These are phyloP conservation scores for Takakia lepidozioides DNA, from an alignment of 225 moss, liverwort and hornwort species.

Conservation along the genomic window DNA sequence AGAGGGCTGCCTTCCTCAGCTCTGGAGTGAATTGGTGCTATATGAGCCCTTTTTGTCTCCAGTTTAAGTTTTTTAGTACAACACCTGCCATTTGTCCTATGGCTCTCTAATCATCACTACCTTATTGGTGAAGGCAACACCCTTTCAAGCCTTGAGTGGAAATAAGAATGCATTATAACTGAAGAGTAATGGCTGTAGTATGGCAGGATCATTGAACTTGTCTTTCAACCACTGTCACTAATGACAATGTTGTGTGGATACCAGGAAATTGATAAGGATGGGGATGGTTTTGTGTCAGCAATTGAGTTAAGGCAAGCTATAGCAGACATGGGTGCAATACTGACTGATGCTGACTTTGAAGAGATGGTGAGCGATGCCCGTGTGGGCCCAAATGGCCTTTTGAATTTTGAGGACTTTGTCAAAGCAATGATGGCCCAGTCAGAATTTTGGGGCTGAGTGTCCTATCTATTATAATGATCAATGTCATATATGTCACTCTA, in stretches of 20 bases:
- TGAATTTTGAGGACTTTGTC: slow-evolving; percentile 9
- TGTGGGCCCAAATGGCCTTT: background rate
- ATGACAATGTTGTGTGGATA: background rate
- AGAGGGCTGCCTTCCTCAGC: no score
- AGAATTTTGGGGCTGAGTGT: slow-evolving; percentile 10
- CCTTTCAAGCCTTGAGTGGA: no score
- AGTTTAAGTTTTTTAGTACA: no score
- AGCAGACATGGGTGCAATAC: slow-evolving; percentile 2
- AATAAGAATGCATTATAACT: background rate
- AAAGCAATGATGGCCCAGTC: slow-evolving; percentile 12
- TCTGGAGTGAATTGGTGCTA: no score
- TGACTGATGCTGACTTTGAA: slow-evolving; percentile 8
- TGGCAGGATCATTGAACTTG: no score
- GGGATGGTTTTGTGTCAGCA: slow-evolving; percentile 6
- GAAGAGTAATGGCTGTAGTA: background rate
- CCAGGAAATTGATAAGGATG: slow-evolving; percentile 8
- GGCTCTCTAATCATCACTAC: no score
- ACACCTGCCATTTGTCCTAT: background rate
- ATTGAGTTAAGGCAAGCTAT: slow-evolving; percentile 4
- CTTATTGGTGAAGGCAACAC: no score
- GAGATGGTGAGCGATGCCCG: slow-evolving; percentile 5
- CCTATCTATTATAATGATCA: no score
- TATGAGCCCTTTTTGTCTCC: no score
- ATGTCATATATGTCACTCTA: no score
- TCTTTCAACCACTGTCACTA: no score